Evolutionary conservation across 768 basidiomycete genomes (phyloP).

Genomic region (Mycena venus): DNA sequence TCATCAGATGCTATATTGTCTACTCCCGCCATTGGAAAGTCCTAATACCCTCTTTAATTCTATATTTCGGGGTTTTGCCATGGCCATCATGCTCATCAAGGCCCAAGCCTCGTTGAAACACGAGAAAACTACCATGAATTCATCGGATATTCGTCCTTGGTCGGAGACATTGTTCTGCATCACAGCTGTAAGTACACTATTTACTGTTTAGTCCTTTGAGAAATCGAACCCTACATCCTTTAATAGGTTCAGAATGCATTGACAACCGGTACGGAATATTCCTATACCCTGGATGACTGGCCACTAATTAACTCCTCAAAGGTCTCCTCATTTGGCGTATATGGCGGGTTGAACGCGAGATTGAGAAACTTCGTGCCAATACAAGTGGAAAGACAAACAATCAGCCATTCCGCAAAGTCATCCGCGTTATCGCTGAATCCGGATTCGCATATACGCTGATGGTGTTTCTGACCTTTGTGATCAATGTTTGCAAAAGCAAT

Average conservation of each 20-base stretch:
- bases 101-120: background rate
- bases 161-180: background rate
- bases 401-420: background rate
- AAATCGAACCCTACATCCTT: background rate
- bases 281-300: background rate
- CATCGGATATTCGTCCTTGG: background rate
- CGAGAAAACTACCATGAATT: background rate
- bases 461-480: constrained; percentile 1
- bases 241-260: constrained; percentile 4
- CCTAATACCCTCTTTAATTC: constrained; percentile 6
- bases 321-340: constrained; percentile 13
- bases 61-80: constrained; percentile 11
- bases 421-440: constrained; percentile 8
- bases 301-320: background rate
- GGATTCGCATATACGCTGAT: background rate
- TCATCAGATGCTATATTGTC: constrained; percentile 7
- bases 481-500: background rate
- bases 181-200: background rate
- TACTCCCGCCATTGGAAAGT: background rate
- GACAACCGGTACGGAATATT: constrained; percentile 2
- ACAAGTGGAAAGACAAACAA: background rate
- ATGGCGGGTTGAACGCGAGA: constrained; percentile 15
- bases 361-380: background rate
- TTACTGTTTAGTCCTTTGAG: background rate
- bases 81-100: background rate